Evolutionary conservation across 192 early-diverging fungal genomes (phyloP).

Genomic region (Backusella morwellensis): DNA sequence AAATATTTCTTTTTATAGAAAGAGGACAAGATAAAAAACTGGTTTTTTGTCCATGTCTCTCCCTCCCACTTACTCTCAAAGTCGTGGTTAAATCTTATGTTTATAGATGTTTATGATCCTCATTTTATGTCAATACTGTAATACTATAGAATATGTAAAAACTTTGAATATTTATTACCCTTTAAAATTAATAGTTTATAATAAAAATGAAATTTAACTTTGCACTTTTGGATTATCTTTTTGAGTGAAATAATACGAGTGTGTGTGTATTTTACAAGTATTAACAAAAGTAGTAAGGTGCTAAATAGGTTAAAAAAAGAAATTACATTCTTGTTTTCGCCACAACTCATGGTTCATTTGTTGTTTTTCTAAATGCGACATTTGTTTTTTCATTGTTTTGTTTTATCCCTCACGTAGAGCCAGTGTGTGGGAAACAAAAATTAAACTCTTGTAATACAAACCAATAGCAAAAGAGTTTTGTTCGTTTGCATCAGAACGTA

Average conservation of each 20-base stretch:
- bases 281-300: too few species aligned
- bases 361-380: background rate
- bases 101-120: too few species aligned
- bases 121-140: too few species aligned
- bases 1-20: background rate
- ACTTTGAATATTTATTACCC: background rate
- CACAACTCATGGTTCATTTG: background rate
- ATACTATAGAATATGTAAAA: too few species aligned
- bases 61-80: background rate
- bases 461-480: background rate
- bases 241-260: too few species aligned
- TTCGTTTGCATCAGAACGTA: background rate
- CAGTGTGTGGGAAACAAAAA: background rate
- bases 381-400: background rate
- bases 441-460: background rate
- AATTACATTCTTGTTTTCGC: background rate
- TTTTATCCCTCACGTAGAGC: background rate
- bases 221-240: too few species aligned
- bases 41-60: background rate
- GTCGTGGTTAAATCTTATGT: background rate
- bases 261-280: too few species aligned
- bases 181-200: background rate
- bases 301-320: too few species aligned
- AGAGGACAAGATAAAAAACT: background rate
- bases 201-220: background rate